Base-by-base conservation (phyloP, 2,329 filamentous ascomycete genomes). In the Xylariaceae sp. region DNA sequence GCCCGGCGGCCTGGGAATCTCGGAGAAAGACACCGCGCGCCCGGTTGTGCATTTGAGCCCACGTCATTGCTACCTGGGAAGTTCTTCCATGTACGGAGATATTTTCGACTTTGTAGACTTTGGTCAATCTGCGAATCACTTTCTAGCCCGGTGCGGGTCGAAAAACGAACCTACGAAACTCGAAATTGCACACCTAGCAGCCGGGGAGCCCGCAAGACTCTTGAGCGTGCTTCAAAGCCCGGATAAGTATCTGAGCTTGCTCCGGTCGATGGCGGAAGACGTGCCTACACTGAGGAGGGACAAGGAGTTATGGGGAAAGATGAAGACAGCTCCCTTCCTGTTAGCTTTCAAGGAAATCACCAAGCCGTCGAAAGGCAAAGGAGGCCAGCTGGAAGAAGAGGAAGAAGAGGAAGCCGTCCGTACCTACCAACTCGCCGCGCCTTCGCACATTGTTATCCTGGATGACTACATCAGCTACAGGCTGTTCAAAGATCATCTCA, bases 81-180 rank as follows among this genome's bases (percentile, higher is more conserved):
- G 50, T 18, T 79, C 74, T 5, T 60, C 66, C 2, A 72, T 70
- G 6, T 98, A 94, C 54, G 84, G 79, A 9, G 85, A 94, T 21
- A 94, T 98, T 21, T 95, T 98, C 50, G 88, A 97, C 58, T 98
- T 96, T 62, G 89, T 97, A 11, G 86, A 97, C 59, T 98, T 96
- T 65, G 88, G 90, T 0, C 67, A 73, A 23, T 81, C 90, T 57
- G 90, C 87, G 2, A 97, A 97, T 54, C 71, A 84, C 0, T 98
- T 98, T 55, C 67, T 98, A 13, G 77, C 88, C 52, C 85, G 86
- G 46, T 87, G 89, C 48, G 92, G 92, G 8, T 90, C 88, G 3
- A 96, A 94, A 62, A 81, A 78, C 47, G 90, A 98, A 61, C 92
- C 92, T 3, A 94, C 84, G 3, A 92, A 86, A 52, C 61, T 77